These are phyloP conservation scores for Gynostemma pentaphyllum DNA, from an alignment of 306 rosid species.

Conservation along the genomic window DNA sequence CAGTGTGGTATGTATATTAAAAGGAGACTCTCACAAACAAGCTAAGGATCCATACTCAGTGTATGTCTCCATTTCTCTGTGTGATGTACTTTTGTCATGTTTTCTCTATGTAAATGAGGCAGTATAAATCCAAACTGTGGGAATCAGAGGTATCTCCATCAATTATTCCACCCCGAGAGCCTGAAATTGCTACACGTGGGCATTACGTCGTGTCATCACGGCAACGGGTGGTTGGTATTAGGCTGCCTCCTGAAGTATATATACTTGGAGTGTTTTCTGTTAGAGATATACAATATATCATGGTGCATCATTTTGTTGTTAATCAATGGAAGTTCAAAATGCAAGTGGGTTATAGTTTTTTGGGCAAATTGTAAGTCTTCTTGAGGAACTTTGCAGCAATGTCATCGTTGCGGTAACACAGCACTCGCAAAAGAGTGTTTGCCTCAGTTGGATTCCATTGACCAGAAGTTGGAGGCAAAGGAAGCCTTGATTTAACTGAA, in stretches of 20 bases:
- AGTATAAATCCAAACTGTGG: not conserved
- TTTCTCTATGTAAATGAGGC: not conserved
- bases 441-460: constrained; percentile 79
- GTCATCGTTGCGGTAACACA: constrained; percentile 80
- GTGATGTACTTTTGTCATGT: not conserved
- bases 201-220: too few species aligned
- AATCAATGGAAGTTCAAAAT: not conserved
- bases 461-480: constrained; percentile 70
- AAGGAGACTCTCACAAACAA: not conserved
- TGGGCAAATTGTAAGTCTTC: constrained; percentile 78
- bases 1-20: constrained; percentile 5
- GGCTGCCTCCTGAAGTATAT: too few species aligned
- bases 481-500: constrained; percentile 58
- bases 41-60: not conserved
- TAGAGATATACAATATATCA: too few species aligned
- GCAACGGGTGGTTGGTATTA: too few species aligned
- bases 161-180: too few species aligned
- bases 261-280: too few species aligned
- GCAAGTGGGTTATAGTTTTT: constrained; percentile 36
- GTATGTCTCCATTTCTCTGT: not conserved
- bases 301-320: not conserved
- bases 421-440: constrained; percentile 67
- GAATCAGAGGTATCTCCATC: not conserved
- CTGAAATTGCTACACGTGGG: too few species aligned
- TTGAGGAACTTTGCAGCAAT: constrained; percentile 83